Percentiles rank a stretch among this genome's conserved stretches.
Conservation (phyloP, 2,329 filamentous ascomycete species). For the Monosporascus sp. region DNA sequence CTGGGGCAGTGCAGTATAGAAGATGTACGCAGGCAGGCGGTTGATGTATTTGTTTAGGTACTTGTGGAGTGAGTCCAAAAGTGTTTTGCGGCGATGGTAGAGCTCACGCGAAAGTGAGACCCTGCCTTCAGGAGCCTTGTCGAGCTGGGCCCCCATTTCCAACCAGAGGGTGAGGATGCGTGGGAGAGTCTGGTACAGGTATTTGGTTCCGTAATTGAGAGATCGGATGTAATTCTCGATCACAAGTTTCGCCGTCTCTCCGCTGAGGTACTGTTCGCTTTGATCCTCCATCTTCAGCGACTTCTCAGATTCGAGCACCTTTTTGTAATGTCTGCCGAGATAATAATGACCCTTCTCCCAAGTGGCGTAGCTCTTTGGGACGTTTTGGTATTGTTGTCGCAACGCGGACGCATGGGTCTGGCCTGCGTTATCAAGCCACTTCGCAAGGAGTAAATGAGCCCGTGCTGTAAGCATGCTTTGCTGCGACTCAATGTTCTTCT, state of each 20-base stretch:
- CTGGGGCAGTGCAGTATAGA: slow-evolving; percentile 81
- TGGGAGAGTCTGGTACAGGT: slow-evolving; percentile 90
- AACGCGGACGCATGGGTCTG: slow-evolving; percentile 82
- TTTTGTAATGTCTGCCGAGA: slow-evolving; percentile 94
- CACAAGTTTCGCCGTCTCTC: slow-evolving; percentile 77
- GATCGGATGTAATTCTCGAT: slow-evolving; percentile 92
- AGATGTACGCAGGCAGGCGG: slow-evolving; percentile 68
- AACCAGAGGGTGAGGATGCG: slow-evolving; percentile 92
- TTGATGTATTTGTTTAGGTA: slow-evolving; percentile 76
- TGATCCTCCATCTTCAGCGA: slow-evolving; percentile 71
- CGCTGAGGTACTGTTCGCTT: slow-evolving; percentile 68
- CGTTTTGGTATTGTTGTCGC: slow-evolving; percentile 76
- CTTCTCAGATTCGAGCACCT: slow-evolving; percentile 86
- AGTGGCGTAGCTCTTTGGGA: slow-evolving; percentile 60
- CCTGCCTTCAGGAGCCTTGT: slow-evolving; percentile 54
- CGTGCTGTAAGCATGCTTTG: slow-evolving; percentile 63
- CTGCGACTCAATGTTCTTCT: slow-evolving; percentile 39
- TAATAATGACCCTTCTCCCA: slow-evolving; percentile 99
- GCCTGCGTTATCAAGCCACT: slow-evolving; percentile 94
- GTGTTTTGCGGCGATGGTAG: slow-evolving; percentile 52
- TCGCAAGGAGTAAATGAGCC: slow-evolving; percentile 83
- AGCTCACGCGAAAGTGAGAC: slow-evolving; percentile 48
- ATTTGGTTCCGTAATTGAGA: slow-evolving; percentile 84
- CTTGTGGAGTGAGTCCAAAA: slow-evolving; percentile 64
- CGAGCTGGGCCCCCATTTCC: slow-evolving; percentile 74